phyloP scores from a whole-genome alignment of 2,329 filamentous ascomycete species.

The Geosmithia putterillii region DNA sequence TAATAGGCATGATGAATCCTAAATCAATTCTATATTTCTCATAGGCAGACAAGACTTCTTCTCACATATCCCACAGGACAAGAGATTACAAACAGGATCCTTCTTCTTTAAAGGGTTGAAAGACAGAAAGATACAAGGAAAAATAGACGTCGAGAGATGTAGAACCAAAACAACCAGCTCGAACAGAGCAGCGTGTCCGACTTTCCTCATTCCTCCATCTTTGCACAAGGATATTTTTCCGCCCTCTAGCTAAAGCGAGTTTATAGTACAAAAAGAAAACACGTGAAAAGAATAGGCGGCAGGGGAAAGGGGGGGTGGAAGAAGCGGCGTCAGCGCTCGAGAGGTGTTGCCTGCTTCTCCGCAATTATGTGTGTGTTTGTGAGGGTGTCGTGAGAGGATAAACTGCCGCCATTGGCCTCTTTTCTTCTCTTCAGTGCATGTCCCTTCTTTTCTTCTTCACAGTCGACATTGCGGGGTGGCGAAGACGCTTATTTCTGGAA shows the following conservation, averaged over 20 bases:
- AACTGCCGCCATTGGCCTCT: not conserved
- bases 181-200: not conserved
- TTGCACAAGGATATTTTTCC: constrained; percentile 1
- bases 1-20: too few relatives aligned
- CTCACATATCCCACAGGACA: too few relatives aligned
- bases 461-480: too few relatives aligned
- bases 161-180: not conserved
- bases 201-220: not conserved
- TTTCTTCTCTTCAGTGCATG: too few relatives aligned
- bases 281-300: not conserved
- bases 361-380: not conserved
- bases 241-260: constrained; percentile 6
- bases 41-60: too few relatives aligned
- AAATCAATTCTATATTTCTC: too few relatives aligned
- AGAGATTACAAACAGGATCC: not conserved
- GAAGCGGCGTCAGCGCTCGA: too few relatives aligned
- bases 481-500: constrained; percentile 47
- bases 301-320: constrained; percentile 16
- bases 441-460: too few relatives aligned
- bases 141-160: not conserved
- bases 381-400: not conserved
- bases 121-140: not conserved
- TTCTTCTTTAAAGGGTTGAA: not conserved
- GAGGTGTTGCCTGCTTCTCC: too few relatives aligned
- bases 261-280: constrained; percentile 15